Evolutionary conservation across 495 filamentous ascomycete genomes (phyloP), one percentile per base, ranked within the genome.

Genomic region (Xylaria grammica): DNA sequence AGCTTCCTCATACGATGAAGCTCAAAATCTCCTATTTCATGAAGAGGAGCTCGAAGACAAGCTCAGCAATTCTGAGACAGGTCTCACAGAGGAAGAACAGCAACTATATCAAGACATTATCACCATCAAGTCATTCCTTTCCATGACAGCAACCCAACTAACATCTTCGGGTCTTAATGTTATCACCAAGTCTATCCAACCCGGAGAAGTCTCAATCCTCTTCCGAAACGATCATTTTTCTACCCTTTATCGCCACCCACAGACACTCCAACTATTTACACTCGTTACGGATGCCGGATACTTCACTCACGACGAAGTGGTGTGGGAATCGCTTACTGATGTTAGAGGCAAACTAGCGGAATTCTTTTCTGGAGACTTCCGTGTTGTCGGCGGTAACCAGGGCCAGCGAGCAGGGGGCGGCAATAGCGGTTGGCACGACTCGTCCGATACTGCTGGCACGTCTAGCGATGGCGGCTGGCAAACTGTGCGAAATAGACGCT

Each of bases 221-320:
- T 99, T 99, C 79, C 86, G 95, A 34, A 99, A 99, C 66, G 94
- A 98, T 69, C 95, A 99, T 76, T 99, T 99, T 72, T 90, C 90
- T 30, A 98, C 95, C 0, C 72, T 99, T 0, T 96, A 97, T 73
- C 87, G 92, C 63, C 79, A 95, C 65, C 92, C 93, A 0, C 79
- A 85, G 30, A 89, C 90, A 0, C 75, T 83, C 4, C 83, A 88
- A 65, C 82, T 99, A 0, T 83, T 90, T 61, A 91, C 90, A 0
- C 75, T 98, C 19, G 92, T 99, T 26, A 99, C 95, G 9, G 95
- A 99, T 76, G 89, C 90, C 15, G 95, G 95, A 17, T 99, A 94
- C 69, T 87, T 91, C 8, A 83, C 82, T 17, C 92, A 97, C 71
- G 90, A 92, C 29, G 95, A 99, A 78, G 87, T 98, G 9, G 92